Evolutionary conservation across 352 stramenopile genomes (phyloP), one percentile per base, ranked within the genome.

Genomic region (Thalassiosira livingstoniorum): DNA sequence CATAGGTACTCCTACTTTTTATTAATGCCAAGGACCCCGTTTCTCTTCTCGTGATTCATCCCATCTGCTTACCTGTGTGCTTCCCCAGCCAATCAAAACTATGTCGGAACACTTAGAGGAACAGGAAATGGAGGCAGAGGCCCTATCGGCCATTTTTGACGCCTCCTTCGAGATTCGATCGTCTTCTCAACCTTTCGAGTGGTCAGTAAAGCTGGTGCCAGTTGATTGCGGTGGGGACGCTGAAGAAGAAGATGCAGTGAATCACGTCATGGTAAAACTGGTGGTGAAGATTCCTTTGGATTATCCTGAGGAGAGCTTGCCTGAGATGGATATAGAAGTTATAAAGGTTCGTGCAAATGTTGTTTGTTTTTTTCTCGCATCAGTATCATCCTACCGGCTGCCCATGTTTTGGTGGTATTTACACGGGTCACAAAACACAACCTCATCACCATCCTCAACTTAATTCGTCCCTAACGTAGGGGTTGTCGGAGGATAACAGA

Each of bases 111-210:
- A 91, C 45, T 70, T 73, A 21, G 90, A 94, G 85, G 90, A 94
- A 74, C 90, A 94, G 82, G 87, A 94, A 81, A 92, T 93, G 87
- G 90, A 94, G 77, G 84, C 82, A 25, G 90, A 94, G 75, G 90
- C 90, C 13, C 75, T 94, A 57, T 68, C 62, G 4, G 88, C 90
- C 25, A 94, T 94, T 63, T 94, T 93, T 74, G 88, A 92, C 54
- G 82, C 83, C 25, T 78, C 79, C n/a, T 87, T 91, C 15, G 80
- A 88, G 72, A 87, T 91, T 27, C 51, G 86, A 47, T 82, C 74
- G n/a, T 69, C 75, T 1, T 43, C 53, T n/a, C 85, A 90, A 74
- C 85, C 70, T 21, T 78, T 86, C 61, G 54, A 73, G 35, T 94
- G 87, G 90, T 70, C 71, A 10, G 70, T 94, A 35, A 87, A 83